A percentile compares a stretch with the other conserved stretches of the same genome.
These are phyloP conservation scores for Solanum pennellii DNA, from an alignment of 257 asterid species.

Conservation along the genomic window DNA sequence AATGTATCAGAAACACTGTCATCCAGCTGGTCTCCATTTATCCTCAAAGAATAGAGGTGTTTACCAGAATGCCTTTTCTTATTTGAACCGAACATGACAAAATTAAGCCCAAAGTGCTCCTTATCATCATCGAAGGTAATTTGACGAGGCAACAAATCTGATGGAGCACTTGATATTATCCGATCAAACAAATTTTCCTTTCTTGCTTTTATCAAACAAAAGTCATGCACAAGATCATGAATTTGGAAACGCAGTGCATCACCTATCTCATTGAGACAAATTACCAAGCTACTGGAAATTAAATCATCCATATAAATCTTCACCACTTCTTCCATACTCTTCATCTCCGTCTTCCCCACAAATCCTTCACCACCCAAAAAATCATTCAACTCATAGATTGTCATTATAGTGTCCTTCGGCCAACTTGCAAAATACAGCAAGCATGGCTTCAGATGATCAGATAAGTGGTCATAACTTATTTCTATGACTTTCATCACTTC, in stretches of 20 bases:
- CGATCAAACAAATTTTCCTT: not conserved
- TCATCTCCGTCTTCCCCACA: not conserved
- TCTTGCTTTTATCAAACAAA: slow-evolving; percentile 11
- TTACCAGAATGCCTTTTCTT: too few relatives aligned
- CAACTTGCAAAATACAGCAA: slow-evolving; percentile 8
- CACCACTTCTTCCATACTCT: slow-evolving; percentile 2
- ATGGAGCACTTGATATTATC: not conserved
- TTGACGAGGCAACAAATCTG: not conserved
- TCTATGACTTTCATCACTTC: not conserved
- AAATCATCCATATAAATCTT: slow-evolving; percentile 6
- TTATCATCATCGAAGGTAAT: accelerated
- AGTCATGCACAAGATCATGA: slow-evolving; percentile 11
- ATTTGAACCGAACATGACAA: too few relatives aligned
- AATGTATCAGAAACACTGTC: accelerated
- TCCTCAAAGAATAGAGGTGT: too few relatives aligned
- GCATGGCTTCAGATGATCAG: slow-evolving; percentile 6
- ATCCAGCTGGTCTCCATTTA: too few relatives aligned
- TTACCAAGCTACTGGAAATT: slow-evolving; percentile 8
- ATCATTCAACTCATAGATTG: not conserved
- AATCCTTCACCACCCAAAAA: slow-evolving; percentile 20
- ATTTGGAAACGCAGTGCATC: not conserved
- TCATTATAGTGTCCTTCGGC: not conserved
- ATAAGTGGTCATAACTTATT: slow-evolving; percentile 12
- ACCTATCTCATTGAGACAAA: slow-evolving; percentile 1
- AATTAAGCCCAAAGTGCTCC: too few relatives aligned